Base-by-base conservation (phyloP, 2,329 filamentous ascomycete species). In the Pseudogymnoascus sp. region DNA sequence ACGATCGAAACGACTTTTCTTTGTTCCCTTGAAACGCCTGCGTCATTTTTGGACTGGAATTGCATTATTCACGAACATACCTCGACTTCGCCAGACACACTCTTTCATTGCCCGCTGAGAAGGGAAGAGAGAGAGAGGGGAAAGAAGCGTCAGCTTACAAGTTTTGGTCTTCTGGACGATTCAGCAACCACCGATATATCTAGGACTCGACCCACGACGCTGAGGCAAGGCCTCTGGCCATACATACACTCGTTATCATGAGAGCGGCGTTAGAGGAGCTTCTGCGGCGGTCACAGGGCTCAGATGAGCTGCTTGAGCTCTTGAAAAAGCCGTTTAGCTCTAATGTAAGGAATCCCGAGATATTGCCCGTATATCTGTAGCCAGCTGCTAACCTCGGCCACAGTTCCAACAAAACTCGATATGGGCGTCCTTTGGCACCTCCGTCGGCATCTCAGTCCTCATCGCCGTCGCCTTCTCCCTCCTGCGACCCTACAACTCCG, bases 391-490 rank as follows among this genome's bases (percentile, higher is more conserved):
- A 62, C 11, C 29, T 13, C 11, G 19, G 6, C 6, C 21, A 62
- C 59, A 74, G 72, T 64, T 74, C 7, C 63, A 65, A 37, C 68
- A 79, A 72, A 77, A 83, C 64, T 88, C 92, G 46, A 82, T 97
- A 65, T 86, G 88, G 76, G 88, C 90, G 64, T 91, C 93, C 59
- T 78, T 97, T 50, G 89, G 81, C 67, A 91, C 89, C 21, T 96
- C 93, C 2, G 73, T 97, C 50, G 89, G 85, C 63, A 79, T 95
- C 72, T 91, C 91, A 7, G 71, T 83, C 66, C 80, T 87, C 68
- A 87, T 96, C 69, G 87, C 91, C 66, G 74, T 96, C 64, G 77
- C 87, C 67, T 99, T 97, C 81, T 96, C 91, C 66, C 79, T 97
- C 70, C 81, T 97, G 63, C 90, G 95, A 65, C 95, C 95, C 4